Base-by-base conservation (phyloP, 768 basidiomycete species). In the Collybia mongolica region DNA sequence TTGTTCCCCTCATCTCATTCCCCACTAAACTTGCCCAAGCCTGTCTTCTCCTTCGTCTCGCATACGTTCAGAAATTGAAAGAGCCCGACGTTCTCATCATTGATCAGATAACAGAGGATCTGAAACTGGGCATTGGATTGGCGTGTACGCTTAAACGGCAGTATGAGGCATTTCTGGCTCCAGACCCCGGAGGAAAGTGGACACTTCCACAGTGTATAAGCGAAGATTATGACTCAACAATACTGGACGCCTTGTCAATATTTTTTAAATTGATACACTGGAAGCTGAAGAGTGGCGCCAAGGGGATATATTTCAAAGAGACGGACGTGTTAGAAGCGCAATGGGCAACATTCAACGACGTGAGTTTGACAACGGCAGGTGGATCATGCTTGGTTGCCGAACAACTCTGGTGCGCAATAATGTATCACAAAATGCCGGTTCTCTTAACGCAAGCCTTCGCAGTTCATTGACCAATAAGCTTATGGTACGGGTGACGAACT, bases 291-390 rank as follows among this genome's bases (percentile, higher is more conserved):
- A 89, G 90, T 55, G 92, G 89, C 17, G 80, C 85, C 52, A 93
- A 92, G 65, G 90, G 88, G 17, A 92, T 95, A 42, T 90, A 96
- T 68, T 95, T 98, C 76, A 93, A 95, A 63, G 97, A 99, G 73
- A 97, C 95, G 0, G 96, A 98, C 65, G 84, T 98, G n/a, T 77
- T 99, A 32, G 96, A 99, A 64, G 86, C 88, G 5, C 94, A 98
- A 60, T 96, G 94, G 90, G 87, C 90, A 17, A 95, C 96, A 18
- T 86, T 98, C 68, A 90, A 90, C 56, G 90, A 91, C 65, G 93
- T 96, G 45, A 93, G 93, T 51, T 75, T 94, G 65, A 90, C 86
- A 32, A 87, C 93, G 7, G 75, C 83, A 17, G 91, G 91, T 4
- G 97, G 95, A 19, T 93, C 96, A 17, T 71, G 88, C 46, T 72